phyloP scores from a whole-genome alignment of 2,329 filamentous ascomycete genomes.

The Aspergillus fumigatiaffinis region DNA sequence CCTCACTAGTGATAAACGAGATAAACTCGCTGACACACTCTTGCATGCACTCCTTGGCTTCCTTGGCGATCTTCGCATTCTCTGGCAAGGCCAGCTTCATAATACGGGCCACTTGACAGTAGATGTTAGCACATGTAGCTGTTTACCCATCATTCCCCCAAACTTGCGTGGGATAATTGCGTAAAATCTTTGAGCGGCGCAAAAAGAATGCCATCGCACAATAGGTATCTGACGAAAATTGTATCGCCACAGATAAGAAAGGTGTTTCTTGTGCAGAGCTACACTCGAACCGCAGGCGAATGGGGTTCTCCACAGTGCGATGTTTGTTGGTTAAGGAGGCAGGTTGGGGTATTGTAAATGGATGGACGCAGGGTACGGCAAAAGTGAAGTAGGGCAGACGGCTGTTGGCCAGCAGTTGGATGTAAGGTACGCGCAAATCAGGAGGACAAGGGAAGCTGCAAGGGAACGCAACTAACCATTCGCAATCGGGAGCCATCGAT shows the following conservation, averaged over 20 bases:
- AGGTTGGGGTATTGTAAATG: constrained; percentile 12
- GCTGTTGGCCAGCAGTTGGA: constrained; percentile 25
- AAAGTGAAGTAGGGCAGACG: constrained; percentile 27
- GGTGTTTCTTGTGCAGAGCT: not conserved
- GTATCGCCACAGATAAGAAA: not conserved
- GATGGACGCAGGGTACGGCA: constrained; percentile 28
- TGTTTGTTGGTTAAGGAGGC: constrained; percentile 1
- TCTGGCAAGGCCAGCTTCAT: constrained; percentile 98
- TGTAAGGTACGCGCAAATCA: constrained; percentile 52
- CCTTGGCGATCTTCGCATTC: constrained; percentile 98
- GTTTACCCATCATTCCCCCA: not conserved
- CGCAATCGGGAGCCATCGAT: constrained; percentile 98
- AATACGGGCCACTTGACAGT: constrained; percentile 93
- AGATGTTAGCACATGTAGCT: constrained; percentile 35
- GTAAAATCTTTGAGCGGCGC: not conserved
- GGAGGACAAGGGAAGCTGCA: constrained; percentile 34
- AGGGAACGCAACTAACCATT: constrained; percentile 78
- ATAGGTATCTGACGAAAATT: not conserved
- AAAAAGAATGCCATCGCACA: not conserved
- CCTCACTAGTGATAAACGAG: constrained; percentile 98
- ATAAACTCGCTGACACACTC: constrained; percentile 99
- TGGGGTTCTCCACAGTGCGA: not conserved
- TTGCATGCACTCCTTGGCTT: constrained; percentile 99
- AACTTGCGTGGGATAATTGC: not conserved
- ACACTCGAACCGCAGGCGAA: not conserved